Percentiles rank a stretch among this genome's conserved stretches.
Conservation (phyloP, 2,329 filamentous ascomycete species). For the Colletotrichum sp. region DNA sequence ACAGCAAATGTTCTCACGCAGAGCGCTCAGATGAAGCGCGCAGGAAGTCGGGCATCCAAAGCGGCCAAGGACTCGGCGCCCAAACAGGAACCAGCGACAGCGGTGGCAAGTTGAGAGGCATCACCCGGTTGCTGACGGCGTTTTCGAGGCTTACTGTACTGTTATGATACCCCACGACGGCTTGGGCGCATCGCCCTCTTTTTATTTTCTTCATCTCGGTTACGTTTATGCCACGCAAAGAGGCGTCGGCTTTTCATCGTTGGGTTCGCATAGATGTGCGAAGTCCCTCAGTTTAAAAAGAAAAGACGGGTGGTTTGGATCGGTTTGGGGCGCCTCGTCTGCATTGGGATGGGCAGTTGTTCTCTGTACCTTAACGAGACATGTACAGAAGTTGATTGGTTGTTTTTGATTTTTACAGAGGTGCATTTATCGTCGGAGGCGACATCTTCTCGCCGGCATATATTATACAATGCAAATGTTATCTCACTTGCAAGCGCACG, state of each 20-base stretch:
- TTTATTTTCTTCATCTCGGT: neutral
- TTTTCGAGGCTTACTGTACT: conserved; percentile 23
- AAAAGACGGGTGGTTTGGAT: neutral
- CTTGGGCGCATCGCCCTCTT: conserved; percentile 7
- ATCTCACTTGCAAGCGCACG: neutral
- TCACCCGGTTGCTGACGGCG: conserved; percentile 12
- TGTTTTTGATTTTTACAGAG: conserved; percentile 11
- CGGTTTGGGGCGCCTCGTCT: neutral
- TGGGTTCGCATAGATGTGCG: neutral
- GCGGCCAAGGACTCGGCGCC: conserved; percentile 18
- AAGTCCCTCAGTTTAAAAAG: neutral
- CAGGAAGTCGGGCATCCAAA: conserved; percentile 19
- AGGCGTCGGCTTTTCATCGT: neutral
- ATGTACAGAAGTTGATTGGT: conserved; percentile 12
- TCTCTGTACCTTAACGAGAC: conserved; percentile 10
- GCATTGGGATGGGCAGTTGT: conserved; percentile 7
- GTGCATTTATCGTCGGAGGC: neutral
- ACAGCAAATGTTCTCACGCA: conserved; percentile 21
- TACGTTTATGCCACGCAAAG: neutral
- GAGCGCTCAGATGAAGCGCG: conserved; percentile 21
- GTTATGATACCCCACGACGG: conserved; percentile 24
- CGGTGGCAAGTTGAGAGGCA: conserved; percentile 21
- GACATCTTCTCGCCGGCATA: conserved; percentile 9
- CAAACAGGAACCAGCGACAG: conserved; percentile 20
- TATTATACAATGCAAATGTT: conserved; percentile 11